Conservation (phyloP, 129 eudicot species). For the Centaurea solstitialis region DNA sequence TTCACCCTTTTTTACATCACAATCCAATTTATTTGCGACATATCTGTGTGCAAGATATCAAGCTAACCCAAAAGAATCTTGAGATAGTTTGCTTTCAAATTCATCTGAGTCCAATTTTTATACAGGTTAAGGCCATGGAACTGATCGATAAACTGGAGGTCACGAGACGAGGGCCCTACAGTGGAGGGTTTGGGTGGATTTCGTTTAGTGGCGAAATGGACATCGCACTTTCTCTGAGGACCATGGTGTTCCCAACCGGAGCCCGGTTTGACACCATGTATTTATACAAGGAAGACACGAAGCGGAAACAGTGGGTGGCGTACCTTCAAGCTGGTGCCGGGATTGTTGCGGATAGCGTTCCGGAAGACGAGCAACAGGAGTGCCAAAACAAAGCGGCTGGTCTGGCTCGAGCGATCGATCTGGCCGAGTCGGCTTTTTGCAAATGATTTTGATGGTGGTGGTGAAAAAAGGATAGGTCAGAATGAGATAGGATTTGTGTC, state of each 20-base stretch:
- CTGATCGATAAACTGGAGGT: slow-evolving; percentile 74
- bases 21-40: not conserved
- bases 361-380: slow-evolving; percentile 79
- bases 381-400: slow-evolving; percentile 87
- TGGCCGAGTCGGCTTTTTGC: slow-evolving; percentile 80
- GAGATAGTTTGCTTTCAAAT: not conserved
- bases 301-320: slow-evolving; percentile 82
- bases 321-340: slow-evolving; percentile 96
- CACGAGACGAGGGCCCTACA: slow-evolving; percentile 82
- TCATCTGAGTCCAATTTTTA: not conserved
- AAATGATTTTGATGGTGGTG: slow-evolving; percentile 10
- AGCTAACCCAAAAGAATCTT: not conserved
- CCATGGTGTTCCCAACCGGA: slow-evolving; percentile 70
- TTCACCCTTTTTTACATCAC: not conserved
- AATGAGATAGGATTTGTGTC: not conserved
- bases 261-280: slow-evolving; percentile 63
- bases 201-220: slow-evolving; percentile 86
- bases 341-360: slow-evolving; percentile 85
- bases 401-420: slow-evolving; percentile 83
- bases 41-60: not conserved
- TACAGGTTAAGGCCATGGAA: slow-evolving; percentile 89
- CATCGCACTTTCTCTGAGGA: slow-evolving; percentile 68
- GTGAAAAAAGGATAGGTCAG: not conserved
- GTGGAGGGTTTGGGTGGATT: slow-evolving; percentile 86
- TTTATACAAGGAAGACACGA: slow-evolving; percentile 48